phyloP scores from a whole-genome alignment of 108 stramenopile genomes.

The Licmophora abbreviata region DNA sequence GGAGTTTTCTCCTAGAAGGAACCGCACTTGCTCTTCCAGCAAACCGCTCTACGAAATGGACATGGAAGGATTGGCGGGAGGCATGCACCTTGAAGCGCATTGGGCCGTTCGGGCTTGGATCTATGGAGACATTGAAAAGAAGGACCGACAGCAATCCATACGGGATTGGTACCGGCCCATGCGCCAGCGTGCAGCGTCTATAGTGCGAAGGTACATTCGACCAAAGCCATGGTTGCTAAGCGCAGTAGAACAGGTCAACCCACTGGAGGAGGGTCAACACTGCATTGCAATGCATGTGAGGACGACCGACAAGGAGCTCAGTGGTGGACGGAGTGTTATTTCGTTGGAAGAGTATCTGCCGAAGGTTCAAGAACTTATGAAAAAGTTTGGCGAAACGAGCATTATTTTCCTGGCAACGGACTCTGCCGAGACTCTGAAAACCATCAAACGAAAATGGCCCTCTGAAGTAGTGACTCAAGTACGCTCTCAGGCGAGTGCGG shows the following conservation, averaged over 20 bases:
- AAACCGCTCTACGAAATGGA: constrained; percentile 36
- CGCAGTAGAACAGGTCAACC: neutral
- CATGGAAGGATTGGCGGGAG: constrained; percentile 31
- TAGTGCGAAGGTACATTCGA: constrained; percentile 6
- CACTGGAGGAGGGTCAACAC: neutral
- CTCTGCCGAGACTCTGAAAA: constrained; percentile 27
- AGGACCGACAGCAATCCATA: constrained; percentile 4
- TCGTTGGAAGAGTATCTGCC: constrained; percentile 35
- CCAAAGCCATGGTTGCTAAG: neutral
- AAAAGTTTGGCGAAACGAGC: constrained; percentile 6
- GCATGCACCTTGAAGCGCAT: constrained; percentile 38
- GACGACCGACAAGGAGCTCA: constrained; percentile 1
- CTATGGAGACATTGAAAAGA: constrained; percentile 40
- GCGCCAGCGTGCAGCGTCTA: neutral
- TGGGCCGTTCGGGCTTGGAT: constrained; percentile 48
- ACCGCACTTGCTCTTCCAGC: neutral
- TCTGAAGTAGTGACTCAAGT: constrained; percentile 4
- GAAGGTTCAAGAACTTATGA: constrained; percentile 26
- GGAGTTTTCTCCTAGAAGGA: constrained; percentile 51
- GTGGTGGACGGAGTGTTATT: constrained; percentile 27
- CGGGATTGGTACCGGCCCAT: neutral
- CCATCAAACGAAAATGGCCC: constrained; percentile 37
- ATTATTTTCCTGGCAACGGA: constrained; percentile 46
- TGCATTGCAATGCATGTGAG: constrained; percentile 2
- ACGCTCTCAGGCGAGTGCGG: neutral